Percentiles rank a stretch among this genome's conserved stretches.
Conservation (phyloP, 1,284 basidiomycete species). For the Puccinia novopanici region DNA sequence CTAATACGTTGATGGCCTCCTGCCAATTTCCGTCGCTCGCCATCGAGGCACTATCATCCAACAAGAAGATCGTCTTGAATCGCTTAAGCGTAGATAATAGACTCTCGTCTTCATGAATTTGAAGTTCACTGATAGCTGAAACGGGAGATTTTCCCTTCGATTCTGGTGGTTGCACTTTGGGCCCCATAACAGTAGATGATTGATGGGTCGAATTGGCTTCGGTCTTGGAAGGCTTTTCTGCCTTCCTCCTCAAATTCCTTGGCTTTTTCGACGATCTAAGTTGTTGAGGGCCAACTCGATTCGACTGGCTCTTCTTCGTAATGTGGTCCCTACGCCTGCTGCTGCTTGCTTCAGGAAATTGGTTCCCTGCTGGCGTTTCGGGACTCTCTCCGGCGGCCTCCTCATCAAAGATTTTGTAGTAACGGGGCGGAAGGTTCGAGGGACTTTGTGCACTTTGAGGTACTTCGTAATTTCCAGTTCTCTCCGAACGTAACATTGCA, state of each 20-base stretch:
- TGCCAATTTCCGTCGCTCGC: constrained; percentile 19
- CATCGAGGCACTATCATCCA: constrained; percentile 44
- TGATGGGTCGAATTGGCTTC: not conserved
- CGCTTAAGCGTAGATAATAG: constrained; percentile 26
- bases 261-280: not conserved
- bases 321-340: not conserved
- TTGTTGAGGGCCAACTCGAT: not conserved
- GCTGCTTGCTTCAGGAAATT: not conserved
- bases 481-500: not conserved
- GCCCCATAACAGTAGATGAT: not conserved
- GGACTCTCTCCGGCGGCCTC: not conserved
- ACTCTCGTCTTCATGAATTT: constrained; percentile 14
- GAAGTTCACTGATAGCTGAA: not conserved
- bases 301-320: not conserved
- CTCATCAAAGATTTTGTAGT: not conserved
- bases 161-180: not conserved
- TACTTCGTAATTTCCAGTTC: not conserved
- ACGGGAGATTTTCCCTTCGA: not conserved
- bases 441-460: not conserved
- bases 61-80: constrained; percentile 24
- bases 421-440: not conserved
- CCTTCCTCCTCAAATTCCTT: not conserved
- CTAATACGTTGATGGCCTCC: constrained; percentile 11
- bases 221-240: not conserved
- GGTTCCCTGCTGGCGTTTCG: not conserved